Conservation (phyloP, 495 filamentous ascomycete genomes). For the Talaromyces adpressus region DNA sequence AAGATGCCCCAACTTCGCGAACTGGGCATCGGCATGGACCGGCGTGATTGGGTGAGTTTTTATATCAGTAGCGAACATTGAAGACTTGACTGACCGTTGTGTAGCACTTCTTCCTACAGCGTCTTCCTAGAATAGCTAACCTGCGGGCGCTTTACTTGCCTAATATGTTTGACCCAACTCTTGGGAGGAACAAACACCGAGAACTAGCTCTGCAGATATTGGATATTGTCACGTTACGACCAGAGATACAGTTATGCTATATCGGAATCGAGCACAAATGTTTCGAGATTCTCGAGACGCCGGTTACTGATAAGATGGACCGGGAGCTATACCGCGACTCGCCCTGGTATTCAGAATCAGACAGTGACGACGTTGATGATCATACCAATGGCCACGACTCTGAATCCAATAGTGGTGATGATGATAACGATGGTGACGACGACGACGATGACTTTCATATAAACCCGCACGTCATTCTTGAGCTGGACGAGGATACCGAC, state of each 20-base stretch:
- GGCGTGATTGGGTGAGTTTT: constrained; percentile 75
- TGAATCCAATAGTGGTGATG: constrained; percentile 21
- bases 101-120: constrained; percentile 83
- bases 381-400: constrained; percentile 41
- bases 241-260: constrained; percentile 78
- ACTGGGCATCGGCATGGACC: constrained; percentile 69
- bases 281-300: constrained; percentile 78
- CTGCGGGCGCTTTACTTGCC: constrained; percentile 76
- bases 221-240: constrained; percentile 79
- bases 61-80: constrained; percentile 12
- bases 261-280: constrained; percentile 77
- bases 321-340: constrained; percentile 27
- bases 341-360: constrained; percentile 37
- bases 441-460: constrained; percentile 36
- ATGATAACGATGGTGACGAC: constrained; percentile 2
- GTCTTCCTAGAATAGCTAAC: constrained; percentile 67
- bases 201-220: constrained; percentile 81
- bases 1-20: constrained; percentile 72
- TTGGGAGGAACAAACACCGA: constrained; percentile 38
- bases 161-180: constrained; percentile 41
- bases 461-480: constrained; percentile 7
- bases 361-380: constrained; percentile 31
- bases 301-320: constrained; percentile 37
- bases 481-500: constrained; percentile 45
- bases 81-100: constrained; percentile 9